These are phyloP conservation scores for Coemansia sp. DNA, from an alignment of 192 early-diverging fungal species.

Conservation along the genomic window DNA sequence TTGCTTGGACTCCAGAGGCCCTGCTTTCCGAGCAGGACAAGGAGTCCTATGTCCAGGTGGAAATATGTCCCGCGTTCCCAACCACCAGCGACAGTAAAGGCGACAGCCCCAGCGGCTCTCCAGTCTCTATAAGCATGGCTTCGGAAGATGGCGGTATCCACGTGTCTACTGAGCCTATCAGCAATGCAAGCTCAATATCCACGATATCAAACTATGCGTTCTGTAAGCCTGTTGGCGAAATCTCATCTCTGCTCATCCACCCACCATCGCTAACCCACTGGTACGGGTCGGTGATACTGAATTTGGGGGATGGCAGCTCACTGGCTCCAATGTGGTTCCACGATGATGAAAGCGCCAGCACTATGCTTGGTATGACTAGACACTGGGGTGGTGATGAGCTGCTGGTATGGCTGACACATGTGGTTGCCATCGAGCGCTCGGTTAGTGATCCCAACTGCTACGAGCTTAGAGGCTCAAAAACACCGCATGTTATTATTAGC, in stretches of 20 bases:
- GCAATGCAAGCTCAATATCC: slow-evolving; percentile 34
- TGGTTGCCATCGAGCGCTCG: slow-evolving; percentile 52
- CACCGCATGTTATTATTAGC: slow-evolving; percentile 43
- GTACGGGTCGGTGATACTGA: slow-evolving; percentile 68
- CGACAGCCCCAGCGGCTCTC: slow-evolving; percentile 21
- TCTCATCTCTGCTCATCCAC: slow-evolving; percentile 64
- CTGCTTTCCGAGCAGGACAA: slow-evolving; percentile 60
- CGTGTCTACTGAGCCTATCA: slow-evolving; percentile 46
- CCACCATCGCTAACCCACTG: slow-evolving; percentile 69
- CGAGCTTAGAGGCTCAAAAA: slow-evolving; percentile 39
- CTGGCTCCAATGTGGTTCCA: slow-evolving; percentile 73
- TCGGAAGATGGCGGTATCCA: slow-evolving; percentile 36
- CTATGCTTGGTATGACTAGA: slow-evolving; percentile 44
- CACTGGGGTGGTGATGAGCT: slow-evolving; percentile 75
- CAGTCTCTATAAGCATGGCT: slow-evolving; percentile 37
- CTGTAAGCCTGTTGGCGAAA: slow-evolving; percentile 58
- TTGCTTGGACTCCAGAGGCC: slow-evolving; percentile 74
- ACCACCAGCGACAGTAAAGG: not conserved
- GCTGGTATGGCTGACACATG: slow-evolving; percentile 57
- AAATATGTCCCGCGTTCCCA: slow-evolving; percentile 6
- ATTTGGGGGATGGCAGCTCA: slow-evolving; percentile 63
- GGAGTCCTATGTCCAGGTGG: slow-evolving; percentile 45
- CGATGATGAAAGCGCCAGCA: slow-evolving; percentile 66
- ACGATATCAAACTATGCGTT: slow-evolving; percentile 61
- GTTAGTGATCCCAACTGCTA: slow-evolving; percentile 42